A percentile compares a stretch with the other conserved stretches of the same genome.
Conservation (phyloP, 768 basidiomycete species). For the Candolleomyces aberdarensis region DNA sequence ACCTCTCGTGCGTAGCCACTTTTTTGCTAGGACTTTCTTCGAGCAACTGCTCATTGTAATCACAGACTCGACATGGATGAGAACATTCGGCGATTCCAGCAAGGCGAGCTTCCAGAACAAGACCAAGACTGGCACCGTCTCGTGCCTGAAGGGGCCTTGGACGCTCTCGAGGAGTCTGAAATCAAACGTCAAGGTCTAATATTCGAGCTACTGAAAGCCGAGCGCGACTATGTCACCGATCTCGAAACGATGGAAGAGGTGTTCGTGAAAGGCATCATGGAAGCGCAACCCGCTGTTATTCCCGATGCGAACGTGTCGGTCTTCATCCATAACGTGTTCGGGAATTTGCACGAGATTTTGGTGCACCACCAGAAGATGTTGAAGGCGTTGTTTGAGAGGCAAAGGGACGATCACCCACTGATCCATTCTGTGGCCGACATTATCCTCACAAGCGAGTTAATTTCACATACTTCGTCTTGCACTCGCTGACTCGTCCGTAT, state of each 20-base stretch:
- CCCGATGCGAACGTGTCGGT: conserved; percentile 46
- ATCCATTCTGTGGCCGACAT: conserved; percentile 83
- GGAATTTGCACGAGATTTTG: conserved; percentile 70
- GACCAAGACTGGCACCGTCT: conserved; percentile 84
- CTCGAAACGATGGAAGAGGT: conserved; percentile 70
- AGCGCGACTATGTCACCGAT: conserved; percentile 85
- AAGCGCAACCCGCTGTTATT: conserved; percentile 65
- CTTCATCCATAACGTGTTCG: conserved; percentile 83
- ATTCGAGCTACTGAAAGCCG: conserved; percentile 88
- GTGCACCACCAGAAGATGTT: conserved; percentile 68
- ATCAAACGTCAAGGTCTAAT: conserved; percentile 83
- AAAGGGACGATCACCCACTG: conserved; percentile 82
- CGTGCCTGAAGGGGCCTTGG: conserved; percentile 67
- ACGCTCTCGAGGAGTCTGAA: conserved; percentile 71
- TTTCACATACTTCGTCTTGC: not conserved
- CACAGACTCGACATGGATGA: conserved; percentile 61
- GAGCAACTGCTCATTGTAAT: conserved; percentile 17
- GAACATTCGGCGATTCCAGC: conserved; percentile 63
- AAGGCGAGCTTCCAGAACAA: conserved; percentile 56
- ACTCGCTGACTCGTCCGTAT: conserved; percentile 11
- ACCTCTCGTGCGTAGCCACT: conserved; percentile 5
- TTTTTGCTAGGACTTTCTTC: conserved; percentile 18
- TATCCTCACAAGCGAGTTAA: conserved; percentile 66
- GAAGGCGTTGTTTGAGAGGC: conserved; percentile 69
- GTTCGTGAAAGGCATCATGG: conserved; percentile 65